phyloP scores from a whole-genome alignment of 371 early-diverging fungal species.

The Apophysomyces variabilis region DNA sequence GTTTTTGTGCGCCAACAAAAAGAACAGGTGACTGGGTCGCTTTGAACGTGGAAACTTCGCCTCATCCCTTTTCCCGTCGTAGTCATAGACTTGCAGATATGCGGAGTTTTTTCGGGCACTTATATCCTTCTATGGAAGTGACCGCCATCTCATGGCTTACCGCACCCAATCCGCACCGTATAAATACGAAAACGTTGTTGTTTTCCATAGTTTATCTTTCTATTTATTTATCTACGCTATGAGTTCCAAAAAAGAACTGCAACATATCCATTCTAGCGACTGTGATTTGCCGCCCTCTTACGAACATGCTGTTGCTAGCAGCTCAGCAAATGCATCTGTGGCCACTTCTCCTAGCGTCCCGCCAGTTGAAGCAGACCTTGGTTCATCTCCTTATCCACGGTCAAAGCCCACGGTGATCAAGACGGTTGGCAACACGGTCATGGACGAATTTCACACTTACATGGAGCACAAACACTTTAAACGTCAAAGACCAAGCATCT shows the following conservation, averaged over 20 bases:
- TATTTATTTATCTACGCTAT: background rate
- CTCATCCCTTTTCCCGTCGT: no score
- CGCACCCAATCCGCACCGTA: no score
- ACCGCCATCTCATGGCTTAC: no score
- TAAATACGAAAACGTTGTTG: no score
- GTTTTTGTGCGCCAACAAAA: no score
- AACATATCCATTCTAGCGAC: background rate
- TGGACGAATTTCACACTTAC: background rate
- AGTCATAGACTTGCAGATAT: no score
- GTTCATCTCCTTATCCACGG: background rate
- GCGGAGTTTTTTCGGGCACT: no score
- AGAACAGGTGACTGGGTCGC: no score
- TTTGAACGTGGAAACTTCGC: no score
- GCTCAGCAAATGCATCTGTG: background rate
- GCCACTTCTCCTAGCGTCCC: background rate
- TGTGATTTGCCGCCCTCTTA: background rate
- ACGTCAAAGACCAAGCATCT: background rate
- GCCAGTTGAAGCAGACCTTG: background rate
- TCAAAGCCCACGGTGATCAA: background rate
- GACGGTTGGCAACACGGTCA: background rate
- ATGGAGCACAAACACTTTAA: constrained; percentile 4
- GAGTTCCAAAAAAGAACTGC: background rate
- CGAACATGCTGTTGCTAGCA: background rate
- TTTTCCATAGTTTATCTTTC: no score
- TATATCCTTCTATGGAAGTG: no score